phyloP scores from a whole-genome alignment of 2,329 filamentous ascomycete species.

The Stromatinia cepivora region DNA sequence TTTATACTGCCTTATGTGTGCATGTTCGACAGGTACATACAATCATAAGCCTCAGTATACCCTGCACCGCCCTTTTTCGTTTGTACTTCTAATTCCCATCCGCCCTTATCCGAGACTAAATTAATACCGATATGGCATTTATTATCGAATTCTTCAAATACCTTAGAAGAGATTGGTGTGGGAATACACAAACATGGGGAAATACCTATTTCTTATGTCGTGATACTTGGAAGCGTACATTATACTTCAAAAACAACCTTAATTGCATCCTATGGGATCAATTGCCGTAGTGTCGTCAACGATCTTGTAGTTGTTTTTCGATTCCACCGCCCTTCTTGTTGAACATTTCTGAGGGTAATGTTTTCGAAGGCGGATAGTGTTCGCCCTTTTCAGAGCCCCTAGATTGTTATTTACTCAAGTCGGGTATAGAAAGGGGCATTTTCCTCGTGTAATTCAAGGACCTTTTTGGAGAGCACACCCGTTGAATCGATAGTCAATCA shows the following conservation, averaged over 20 bases:
- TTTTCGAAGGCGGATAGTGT: not conserved
- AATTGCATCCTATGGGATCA: constrained; percentile 7
- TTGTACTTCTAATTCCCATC: not conserved
- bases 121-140: constrained; percentile 14
- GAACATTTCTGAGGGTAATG: not conserved
- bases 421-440: constrained; percentile 4
- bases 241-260: not conserved
- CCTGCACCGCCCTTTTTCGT: constrained; percentile 9
- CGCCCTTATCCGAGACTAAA: constrained; percentile 12
- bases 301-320: not conserved
- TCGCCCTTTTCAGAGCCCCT: not conserved
- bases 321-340: not conserved
- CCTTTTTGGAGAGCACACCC: not conserved
- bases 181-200: constrained; percentile 6
- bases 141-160: not conserved
- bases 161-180: not conserved
- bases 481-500: not conserved
- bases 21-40: not conserved
- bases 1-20: not conserved
- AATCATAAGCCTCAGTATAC: not conserved
- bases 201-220: not conserved
- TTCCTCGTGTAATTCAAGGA: not conserved
- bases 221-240: not conserved
- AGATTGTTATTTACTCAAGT: constrained; percentile 4
- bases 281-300: constrained; percentile 11